Evolutionary conservation across 2,329 filamentous ascomycete genomes (phyloP).

Genomic region (Penicillium brasilianum): DNA sequence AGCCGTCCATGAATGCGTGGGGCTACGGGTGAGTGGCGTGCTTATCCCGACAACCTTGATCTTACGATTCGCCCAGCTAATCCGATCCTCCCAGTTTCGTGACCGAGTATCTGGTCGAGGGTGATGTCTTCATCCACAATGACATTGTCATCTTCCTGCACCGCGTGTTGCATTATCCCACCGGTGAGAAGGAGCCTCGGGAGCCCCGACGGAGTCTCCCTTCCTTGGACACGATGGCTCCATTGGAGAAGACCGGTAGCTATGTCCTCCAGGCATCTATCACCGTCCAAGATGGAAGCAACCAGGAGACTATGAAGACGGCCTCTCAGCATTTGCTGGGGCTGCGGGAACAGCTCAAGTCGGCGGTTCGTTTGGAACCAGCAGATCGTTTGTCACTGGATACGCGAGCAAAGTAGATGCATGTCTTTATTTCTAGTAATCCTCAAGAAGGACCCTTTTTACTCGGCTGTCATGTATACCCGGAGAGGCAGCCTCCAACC

Average conservation of each 20-base stretch:
- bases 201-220: conserved; percentile 49
- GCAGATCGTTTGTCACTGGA: conserved; percentile 65
- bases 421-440: neutral
- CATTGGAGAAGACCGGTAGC: conserved; percentile 61
- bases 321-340: conserved; percentile 61
- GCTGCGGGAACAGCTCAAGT: conserved; percentile 61
- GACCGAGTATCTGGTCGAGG: conserved; percentile 62
- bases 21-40: conserved; percentile 56
- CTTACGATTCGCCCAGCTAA: conserved; percentile 21
- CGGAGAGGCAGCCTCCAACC: conserved; percentile 28
- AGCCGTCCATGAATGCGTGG: conserved; percentile 56
- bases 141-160: conserved; percentile 63
- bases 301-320: conserved; percentile 58
- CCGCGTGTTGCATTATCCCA: conserved; percentile 57
- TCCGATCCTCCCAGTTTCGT: conserved; percentile 53
- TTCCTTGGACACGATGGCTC: conserved; percentile 51
- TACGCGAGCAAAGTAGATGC: conserved; percentile 60
- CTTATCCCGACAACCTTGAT: conserved; percentile 14
- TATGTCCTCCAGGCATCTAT: conserved; percentile 65
- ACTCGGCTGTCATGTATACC: conserved; percentile 26
- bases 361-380: conserved; percentile 60
- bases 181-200: conserved; percentile 38
- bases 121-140: conserved; percentile 62
- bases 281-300: conserved; percentile 60
- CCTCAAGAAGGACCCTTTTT: neutral